Conservation (phyloP, 306 rosid genomes). For the Senna tora region DNA sequence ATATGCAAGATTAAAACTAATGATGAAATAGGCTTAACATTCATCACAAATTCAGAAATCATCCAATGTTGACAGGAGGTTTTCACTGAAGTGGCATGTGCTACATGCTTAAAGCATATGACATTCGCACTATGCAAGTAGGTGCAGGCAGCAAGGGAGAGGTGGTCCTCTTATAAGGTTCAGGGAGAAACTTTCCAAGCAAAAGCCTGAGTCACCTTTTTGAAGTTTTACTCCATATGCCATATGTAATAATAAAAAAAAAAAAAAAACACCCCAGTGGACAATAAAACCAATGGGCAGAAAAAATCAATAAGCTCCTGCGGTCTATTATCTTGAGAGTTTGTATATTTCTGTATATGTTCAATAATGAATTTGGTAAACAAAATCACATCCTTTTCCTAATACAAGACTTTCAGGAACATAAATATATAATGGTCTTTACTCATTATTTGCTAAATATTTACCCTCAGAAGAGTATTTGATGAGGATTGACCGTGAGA, state of each 20-base stretch:
- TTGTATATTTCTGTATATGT: not conserved
- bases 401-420: not conserved
- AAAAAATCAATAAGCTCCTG: not conserved
- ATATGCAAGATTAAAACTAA: not conserved
- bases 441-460: not conserved
- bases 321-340: not conserved
- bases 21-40: not conserved
- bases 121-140: not conserved
- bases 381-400: slow-evolving; percentile 8
- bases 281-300: not conserved
- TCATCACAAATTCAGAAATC: not conserved
- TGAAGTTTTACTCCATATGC: not conserved
- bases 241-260: slow-evolving; percentile 6
- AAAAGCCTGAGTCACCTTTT: slow-evolving; percentile 1
- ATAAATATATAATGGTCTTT: not conserved
- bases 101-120: slow-evolving; percentile 5
- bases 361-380: not conserved
- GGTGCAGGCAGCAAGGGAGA: not conserved
- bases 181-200: not conserved
- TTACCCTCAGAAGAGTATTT: slow-evolving; percentile 58
- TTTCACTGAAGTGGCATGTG: not conserved
- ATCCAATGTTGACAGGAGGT: not conserved
- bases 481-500: slow-evolving; percentile 74
- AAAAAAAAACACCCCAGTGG: not conserved
- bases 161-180: not conserved